A percentile compares a stretch with the other conserved stretches of the same genome.
These are phyloP conservation scores for Aureobasidium sp. DNA, from an alignment of 2,329 filamentous ascomycete species.

Conservation along the genomic window DNA sequence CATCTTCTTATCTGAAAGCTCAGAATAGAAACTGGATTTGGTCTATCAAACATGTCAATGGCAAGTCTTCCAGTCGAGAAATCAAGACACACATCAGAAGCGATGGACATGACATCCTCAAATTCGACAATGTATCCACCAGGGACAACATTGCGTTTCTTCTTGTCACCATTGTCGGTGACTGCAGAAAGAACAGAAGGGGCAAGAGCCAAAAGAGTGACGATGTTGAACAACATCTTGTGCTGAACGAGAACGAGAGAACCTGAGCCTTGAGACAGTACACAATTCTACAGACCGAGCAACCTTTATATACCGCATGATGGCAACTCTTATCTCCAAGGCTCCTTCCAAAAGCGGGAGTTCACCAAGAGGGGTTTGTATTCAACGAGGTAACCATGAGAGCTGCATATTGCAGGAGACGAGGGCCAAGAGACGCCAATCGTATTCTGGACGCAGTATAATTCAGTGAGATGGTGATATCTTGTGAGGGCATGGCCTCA, in stretches of 20 bases:
- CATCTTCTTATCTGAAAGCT: conserved; percentile 15
- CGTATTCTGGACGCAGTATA: background rate
- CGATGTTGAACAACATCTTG: conserved; percentile 3
- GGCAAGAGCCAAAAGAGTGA: conserved; percentile 12
- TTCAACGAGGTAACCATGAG: conserved; percentile 4
- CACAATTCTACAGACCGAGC: too few species aligned
- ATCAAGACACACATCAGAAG: background rate
- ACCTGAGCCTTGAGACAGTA: background rate
- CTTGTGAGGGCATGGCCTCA: background rate
- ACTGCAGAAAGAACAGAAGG: conserved; percentile 6
- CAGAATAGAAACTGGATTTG: conserved; percentile 11
- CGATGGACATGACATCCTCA: conserved; percentile 13
- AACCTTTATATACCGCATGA: background rate
- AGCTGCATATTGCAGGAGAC: conserved; percentile 10
- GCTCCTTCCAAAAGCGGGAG: conserved; percentile 8
- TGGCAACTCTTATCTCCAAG: background rate
- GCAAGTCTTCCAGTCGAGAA: background rate
- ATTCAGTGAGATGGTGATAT: background rate
- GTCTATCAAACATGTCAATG: background rate
- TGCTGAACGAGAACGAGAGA: background rate
- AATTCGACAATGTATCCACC: conserved; percentile 20
- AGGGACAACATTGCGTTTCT: conserved; percentile 13
- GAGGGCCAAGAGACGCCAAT: conserved; percentile 9
- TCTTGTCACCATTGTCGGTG: background rate
- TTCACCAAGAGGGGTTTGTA: conserved; percentile 3